Evolutionary conservation across 164 flowering plant genomes (phyloP).

Genomic region (Aristolochia californica): DNA sequence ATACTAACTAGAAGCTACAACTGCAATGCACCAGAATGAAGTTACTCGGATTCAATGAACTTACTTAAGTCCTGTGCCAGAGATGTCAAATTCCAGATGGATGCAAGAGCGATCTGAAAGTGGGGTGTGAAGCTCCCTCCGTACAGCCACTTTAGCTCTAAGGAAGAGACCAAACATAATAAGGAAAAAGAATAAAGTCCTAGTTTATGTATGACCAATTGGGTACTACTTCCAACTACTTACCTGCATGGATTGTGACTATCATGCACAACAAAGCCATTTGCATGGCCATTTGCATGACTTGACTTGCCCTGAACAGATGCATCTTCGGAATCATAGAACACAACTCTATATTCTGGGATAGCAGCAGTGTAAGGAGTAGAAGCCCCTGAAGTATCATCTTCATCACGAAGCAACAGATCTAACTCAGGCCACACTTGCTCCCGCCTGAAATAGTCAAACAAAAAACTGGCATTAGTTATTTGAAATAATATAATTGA

Average conservation of each 20-base stretch:
- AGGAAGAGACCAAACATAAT: conserved; percentile 7
- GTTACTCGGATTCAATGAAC: conserved; percentile 17
- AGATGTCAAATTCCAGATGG: conserved; percentile 91
- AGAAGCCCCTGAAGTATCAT: conserved; percentile 49
- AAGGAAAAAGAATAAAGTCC: too few relatives aligned
- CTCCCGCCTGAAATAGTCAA: conserved; percentile 53
- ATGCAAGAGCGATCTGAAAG: conserved; percentile 95
- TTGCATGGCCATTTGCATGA: conserved; percentile 47
- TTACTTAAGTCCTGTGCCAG: conserved; percentile 79
- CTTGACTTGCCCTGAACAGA: conserved; percentile 26
- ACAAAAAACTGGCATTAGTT: background rate
- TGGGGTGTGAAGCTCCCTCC: conserved; percentile 85
- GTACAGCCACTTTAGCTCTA: conserved; percentile 80
- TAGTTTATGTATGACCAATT: background rate
- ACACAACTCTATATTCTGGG: conserved; percentile 72
- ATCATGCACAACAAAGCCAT: conserved; percentile 77
- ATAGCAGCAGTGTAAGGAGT: conserved; percentile 93
- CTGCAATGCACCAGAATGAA: conserved; percentile 48
- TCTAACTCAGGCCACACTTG: conserved; percentile 91
- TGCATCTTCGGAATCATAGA: conserved; percentile 45
- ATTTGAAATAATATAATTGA: background rate
- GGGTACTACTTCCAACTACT: background rate
- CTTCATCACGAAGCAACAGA: conserved; percentile 71
- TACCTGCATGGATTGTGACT: conserved; percentile 94
- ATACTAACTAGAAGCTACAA: conserved; percentile 62